These are phyloP conservation scores for Crepidotus variabilis DNA, from an alignment of 768 basidiomycete species.

Conservation along the genomic window DNA sequence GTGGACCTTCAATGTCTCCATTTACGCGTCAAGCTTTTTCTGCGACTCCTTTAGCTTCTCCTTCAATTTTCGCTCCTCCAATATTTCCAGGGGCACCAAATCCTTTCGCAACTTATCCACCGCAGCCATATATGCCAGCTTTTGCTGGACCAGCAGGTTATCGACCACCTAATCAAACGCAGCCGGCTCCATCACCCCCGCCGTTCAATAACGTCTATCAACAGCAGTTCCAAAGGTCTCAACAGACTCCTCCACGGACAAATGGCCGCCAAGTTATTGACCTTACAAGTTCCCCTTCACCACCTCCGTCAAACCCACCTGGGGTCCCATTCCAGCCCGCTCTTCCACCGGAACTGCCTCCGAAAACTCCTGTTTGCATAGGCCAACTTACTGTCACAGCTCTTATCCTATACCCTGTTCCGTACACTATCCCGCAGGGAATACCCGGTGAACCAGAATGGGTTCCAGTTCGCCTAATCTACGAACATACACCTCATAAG, in stretches of 20 bases:
- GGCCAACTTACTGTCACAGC: constrained; percentile 82
- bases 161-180: constrained; percentile 34
- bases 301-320: constrained; percentile 34
- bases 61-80: constrained; percentile 6
- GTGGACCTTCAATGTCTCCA: constrained; percentile 6
- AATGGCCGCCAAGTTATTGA: constrained; percentile 62
- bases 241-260: constrained; percentile 8
- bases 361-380: constrained; percentile 85
- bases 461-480: constrained; percentile 65
- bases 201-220: constrained; percentile 20
- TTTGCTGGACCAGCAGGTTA: constrained; percentile 48
- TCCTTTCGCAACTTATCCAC: constrained; percentile 6
- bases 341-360: constrained; percentile 59
- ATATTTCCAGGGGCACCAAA: constrained; percentile 7
- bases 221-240: constrained; percentile 19
- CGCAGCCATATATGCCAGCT: constrained; percentile 14
- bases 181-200: constrained; percentile 18
- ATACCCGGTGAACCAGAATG: constrained; percentile 50
- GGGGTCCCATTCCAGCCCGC: constrained; percentile 21
- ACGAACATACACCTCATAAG: constrained; percentile 62
- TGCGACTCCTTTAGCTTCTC: background rate
- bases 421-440: constrained; percentile 55
- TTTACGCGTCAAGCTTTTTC: constrained; percentile 11
- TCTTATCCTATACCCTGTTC: constrained; percentile 78
- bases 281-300: constrained; percentile 64